phyloP scores from a whole-genome alignment of 495 filamentous ascomycete genomes.

The Annulohypoxylon moriforme region DNA sequence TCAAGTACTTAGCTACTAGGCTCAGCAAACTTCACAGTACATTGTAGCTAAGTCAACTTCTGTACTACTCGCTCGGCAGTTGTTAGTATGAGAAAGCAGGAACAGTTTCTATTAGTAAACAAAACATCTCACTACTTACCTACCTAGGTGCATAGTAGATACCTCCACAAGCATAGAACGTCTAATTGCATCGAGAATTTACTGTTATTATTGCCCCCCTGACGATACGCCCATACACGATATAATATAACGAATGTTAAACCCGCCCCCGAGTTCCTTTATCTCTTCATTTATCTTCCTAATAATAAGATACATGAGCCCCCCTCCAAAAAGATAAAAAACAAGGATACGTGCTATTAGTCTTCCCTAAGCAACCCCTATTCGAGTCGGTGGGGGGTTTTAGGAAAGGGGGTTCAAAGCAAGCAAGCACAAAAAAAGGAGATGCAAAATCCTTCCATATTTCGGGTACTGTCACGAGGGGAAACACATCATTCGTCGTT shows the following conservation, averaged over 20 bases:
- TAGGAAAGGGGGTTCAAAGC: not conserved
- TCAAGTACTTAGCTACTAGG: not conserved
- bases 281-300: constrained; percentile 9
- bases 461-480: constrained; percentile 20
- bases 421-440: constrained; percentile 28
- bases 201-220: constrained; percentile 1
- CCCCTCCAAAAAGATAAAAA: not conserved
- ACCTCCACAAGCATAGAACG: not conserved
- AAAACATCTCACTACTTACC: not conserved
- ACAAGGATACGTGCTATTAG: constrained; percentile 23
- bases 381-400: not conserved
- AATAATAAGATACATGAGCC: constrained; percentile 11
- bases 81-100: not conserved
- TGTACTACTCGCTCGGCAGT: not conserved
- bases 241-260: constrained; percentile 18
- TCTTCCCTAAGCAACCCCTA: constrained; percentile 1
- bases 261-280: constrained; percentile 19
- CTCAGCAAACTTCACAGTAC: too few relatives aligned
- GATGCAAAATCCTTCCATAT: constrained; percentile 37
- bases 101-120: not conserved
- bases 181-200: not conserved
- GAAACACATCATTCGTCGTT: constrained; percentile 41
- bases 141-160: too few relatives aligned
- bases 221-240: constrained; percentile 6
- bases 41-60: not conserved